phyloP scores from a whole-genome alignment of 164 flowering plant genomes.

The Vitis riparia region DNA sequence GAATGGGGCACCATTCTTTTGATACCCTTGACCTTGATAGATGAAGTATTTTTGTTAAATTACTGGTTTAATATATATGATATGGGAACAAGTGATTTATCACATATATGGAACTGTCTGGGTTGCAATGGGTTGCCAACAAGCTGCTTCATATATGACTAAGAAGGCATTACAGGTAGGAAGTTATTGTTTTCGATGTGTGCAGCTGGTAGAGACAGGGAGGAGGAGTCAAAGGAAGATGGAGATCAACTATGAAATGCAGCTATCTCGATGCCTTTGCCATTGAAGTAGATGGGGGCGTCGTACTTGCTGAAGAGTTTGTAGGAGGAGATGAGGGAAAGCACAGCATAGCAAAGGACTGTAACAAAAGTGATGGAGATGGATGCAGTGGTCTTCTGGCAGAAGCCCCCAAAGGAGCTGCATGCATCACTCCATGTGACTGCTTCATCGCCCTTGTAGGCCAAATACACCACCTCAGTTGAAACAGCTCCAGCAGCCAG shows the following conservation, averaged over 20 bases:
- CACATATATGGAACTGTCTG: too few relatives aligned
- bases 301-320: slow-evolving; percentile 77
- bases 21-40: too few relatives aligned
- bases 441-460: slow-evolving; percentile 63
- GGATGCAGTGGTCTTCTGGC: slow-evolving; percentile 59
- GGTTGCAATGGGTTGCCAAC: too few relatives aligned
- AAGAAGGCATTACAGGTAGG: too few relatives aligned
- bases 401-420: slow-evolving; percentile 53
- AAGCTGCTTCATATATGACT: too few relatives aligned
- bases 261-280: slow-evolving; percentile 32
- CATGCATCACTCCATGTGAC: slow-evolving; percentile 72
- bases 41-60: too few relatives aligned
- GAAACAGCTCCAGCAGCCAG: slow-evolving; percentile 78
- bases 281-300: slow-evolving; percentile 37
- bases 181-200: too few relatives aligned
- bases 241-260: slow-evolving; percentile 26
- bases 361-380: slow-evolving; percentile 57
- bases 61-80: too few relatives aligned
- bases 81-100: too few relatives aligned
- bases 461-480: slow-evolving; percentile 66
- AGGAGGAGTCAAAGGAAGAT: too few relatives aligned
- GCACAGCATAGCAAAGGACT: slow-evolving; percentile 50
- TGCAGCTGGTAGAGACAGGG: too few relatives aligned
- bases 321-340: slow-evolving; percentile 81
- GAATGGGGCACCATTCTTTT: too few relatives aligned